Evolutionary conservation across 2,329 filamentous ascomycete species (phyloP).

Genomic region (Colletotrichum sp.): DNA sequence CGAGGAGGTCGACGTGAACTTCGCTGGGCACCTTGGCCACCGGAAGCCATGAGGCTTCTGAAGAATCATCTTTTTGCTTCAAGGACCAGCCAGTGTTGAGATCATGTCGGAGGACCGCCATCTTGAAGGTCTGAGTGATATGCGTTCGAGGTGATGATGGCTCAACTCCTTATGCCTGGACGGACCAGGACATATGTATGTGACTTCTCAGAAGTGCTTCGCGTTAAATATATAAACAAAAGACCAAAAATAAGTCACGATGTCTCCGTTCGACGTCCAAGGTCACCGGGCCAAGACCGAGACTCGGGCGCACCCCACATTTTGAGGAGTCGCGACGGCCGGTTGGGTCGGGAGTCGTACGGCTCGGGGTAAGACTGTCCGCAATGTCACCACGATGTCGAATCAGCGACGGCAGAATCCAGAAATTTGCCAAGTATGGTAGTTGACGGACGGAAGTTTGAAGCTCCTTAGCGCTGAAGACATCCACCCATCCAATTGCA

Average conservation of each 20-base stretch:
- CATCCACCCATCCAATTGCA: neutral
- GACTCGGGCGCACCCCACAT: neutral
- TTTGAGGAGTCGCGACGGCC: slow-evolving; percentile 5
- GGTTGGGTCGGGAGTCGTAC: neutral
- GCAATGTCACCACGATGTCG: neutral
- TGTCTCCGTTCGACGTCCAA: neutral
- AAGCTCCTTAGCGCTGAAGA: neutral
- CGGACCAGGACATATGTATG: neutral
- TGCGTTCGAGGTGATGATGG: neutral
- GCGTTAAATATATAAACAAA: neutral
- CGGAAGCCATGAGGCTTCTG: slow-evolving; percentile 35
- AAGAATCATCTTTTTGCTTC: slow-evolving; percentile 27
- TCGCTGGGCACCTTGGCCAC: slow-evolving; percentile 39
- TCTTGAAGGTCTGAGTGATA: neutral
- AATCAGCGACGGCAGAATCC: neutral
- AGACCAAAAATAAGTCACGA: neutral
- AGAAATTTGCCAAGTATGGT: neutral
- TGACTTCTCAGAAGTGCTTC: neutral
- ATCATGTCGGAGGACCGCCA: neutral
- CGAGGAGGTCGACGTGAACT: slow-evolving; percentile 42
- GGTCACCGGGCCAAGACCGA: neutral
- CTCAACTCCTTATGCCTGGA: neutral
- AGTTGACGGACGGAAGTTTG: neutral
- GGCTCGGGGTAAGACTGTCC: neutral
- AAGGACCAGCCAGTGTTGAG: slow-evolving; percentile 30